Evolutionary conservation across 2,329 filamentous ascomycete genomes (phyloP), one percentile per base, ranked within the genome.

Genomic region (Beauveria brongniartii): DNA sequence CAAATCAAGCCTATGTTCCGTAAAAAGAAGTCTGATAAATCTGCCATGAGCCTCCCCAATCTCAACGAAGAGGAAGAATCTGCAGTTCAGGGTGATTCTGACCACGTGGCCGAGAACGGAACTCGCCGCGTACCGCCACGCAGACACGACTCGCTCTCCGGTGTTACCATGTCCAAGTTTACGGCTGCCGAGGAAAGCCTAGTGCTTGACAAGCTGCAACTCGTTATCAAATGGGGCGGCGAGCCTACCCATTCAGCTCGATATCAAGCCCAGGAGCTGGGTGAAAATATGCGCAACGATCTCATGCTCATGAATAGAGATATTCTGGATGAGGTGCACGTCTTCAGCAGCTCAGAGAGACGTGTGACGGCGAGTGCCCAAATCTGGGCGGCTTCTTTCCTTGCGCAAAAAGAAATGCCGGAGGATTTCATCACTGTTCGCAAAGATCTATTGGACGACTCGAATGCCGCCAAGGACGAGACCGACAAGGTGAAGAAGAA

Each of bases 401-500:
- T 97, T 48, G 89, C 91, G 55, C 85, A 91, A 69, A 91, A 95
- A 71, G 90, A 97, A 59, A 80, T 97, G 18, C 85, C 89, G 0
- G 85, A 91, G 26, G 90, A 96, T 68, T 91, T 91, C 65, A 96
- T 99, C 64, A 89, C 86, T 40, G 88, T 97, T 61, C 87, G 94
- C 58, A 99, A 99, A 72, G 92, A 97, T 74, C 82, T 99, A 7
- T 78, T 99, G 3, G 94, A 99, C 72, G 94, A 99, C 71, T 97
- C 92, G 0, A 99, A 99, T 73, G 94, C 94, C 4, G 94, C 94
- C 62, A 99, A 99, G 73, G 94, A 99, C 72, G 92, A 96, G 70
- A 99, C 97, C 90, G 95, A 99, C 76, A 97, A 96, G 75, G 94
- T 99, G 61, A 99, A 99, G 82, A 99, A 99, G 83, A 97, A 96